Evolutionary conservation across 2,329 filamentous ascomycete species (phyloP), one percentile per base, ranked within the genome.

Genomic region (Coniella vitis): DNA sequence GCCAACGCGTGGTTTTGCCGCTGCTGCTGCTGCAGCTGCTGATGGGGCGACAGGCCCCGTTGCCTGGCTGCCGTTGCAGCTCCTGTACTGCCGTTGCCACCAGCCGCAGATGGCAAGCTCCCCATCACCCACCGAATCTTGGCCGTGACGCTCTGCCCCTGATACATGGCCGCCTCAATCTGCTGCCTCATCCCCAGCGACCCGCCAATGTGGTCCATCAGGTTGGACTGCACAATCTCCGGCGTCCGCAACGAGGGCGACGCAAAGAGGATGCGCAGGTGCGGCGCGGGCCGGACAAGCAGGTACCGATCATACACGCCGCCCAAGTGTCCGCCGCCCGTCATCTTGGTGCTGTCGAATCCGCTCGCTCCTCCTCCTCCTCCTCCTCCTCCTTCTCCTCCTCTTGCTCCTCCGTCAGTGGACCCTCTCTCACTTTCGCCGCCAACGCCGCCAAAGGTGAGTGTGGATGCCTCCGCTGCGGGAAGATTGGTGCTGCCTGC

Each of bases 121-220:
- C n/a, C 68, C 39, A 71, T 73, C 2, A 86, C 66, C 86, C 85
- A 90, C 45, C 79, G 77, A 7, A 90, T 76, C 59, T 87, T 87
- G 4, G 84, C 84, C 1, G 86, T 90, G 4, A 90, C 81, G 40
- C 84, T 82, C 34, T 80, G 78, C 0, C 84, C 84, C 56, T 83
- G 77, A 4, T 75, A 74, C 16, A 90, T 73, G 0, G 86, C 84
- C n/a, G 70, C 64, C 1, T 65, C 63, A 19, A 80, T 65, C 29
- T 73, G 69, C 12, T 77, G 69, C 3, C 71, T 69, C 1, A 75
- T 66, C 16, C 67, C 64, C 2, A 60, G 57, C 0, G 72, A 70
- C 1, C 76, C 76, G 5, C 76, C 76, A 19, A 79, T 74, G 22
- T 71, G 73, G 4, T 69, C 67, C 58, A 80, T 69, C 55, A 81